Evolutionary conservation across 1,284 basidiomycete genomes (phyloP).

Genomic region (Heterobasidion occidentale): DNA sequence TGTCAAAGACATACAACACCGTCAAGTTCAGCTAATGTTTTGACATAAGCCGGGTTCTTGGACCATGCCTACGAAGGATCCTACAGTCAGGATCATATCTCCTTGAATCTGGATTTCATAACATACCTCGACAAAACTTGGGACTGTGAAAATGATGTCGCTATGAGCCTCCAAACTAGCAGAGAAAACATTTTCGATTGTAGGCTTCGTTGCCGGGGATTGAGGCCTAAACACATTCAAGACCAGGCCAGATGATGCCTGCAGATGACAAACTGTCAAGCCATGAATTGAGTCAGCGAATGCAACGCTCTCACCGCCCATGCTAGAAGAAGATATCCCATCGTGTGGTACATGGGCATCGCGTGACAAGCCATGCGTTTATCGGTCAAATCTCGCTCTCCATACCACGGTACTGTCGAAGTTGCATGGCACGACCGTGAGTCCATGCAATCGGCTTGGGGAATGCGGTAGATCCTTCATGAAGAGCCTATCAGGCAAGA

Average conservation of each 20-base stretch:
- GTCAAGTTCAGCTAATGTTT: slow-evolving; percentile 1
- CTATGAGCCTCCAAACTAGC: slow-evolving; percentile 2
- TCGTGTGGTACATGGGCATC: slow-evolving; percentile 18
- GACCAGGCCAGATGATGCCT: background rate
- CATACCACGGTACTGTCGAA: slow-evolving; percentile 11
- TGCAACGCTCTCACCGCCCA: background rate
- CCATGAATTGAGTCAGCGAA: background rate
- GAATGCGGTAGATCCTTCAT: slow-evolving; percentile 18
- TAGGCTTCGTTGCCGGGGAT: background rate
- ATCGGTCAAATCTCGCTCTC: slow-evolving; percentile 15
- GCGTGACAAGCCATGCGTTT: slow-evolving; percentile 13
- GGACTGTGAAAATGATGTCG: background rate
- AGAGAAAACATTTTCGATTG: slow-evolving; percentile 8
- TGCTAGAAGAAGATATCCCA: slow-evolving; percentile 10
- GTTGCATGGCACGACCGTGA: slow-evolving; percentile 5
- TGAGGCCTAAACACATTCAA: background rate
- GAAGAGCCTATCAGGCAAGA: background rate
- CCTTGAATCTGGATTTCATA: background rate
- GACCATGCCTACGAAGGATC: background rate
- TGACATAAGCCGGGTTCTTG: background rate
- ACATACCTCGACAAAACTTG: background rate
- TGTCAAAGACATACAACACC: slow-evolving; percentile 8
- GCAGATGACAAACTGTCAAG: background rate
- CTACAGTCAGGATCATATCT: background rate
- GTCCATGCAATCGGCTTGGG: slow-evolving; percentile 17